phyloP scores from a whole-genome alignment of 495 filamentous ascomycete genomes.

The Chaetomidium leptoderma region DNA sequence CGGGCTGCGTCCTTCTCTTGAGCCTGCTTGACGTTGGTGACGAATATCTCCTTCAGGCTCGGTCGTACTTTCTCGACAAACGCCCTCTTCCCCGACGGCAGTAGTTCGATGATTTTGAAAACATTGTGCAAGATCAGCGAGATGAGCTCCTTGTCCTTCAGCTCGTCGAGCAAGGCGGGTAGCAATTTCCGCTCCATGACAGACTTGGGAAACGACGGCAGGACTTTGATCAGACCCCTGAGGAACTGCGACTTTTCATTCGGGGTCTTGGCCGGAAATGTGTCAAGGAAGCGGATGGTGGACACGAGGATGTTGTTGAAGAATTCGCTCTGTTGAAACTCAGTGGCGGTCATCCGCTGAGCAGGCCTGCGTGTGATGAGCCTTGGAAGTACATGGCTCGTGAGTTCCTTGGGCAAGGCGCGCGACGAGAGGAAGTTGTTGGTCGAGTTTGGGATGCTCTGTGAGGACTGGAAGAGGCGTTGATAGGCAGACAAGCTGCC shows the following conservation, averaged over 20 bases:
- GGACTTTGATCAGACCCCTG: slow-evolving; percentile 76
- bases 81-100: slow-evolving; percentile 69
- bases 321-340: slow-evolving; percentile 90
- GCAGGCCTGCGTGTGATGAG: slow-evolving; percentile 83
- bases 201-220: slow-evolving; percentile 84
- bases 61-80: slow-evolving; percentile 82
- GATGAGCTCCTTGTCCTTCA: slow-evolving; percentile 82
- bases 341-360: slow-evolving; percentile 78
- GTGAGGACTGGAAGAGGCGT: slow-evolving; percentile 68
- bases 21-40: slow-evolving; percentile 47
- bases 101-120: slow-evolving; percentile 74
- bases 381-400: slow-evolving; percentile 67
- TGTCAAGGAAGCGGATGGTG: slow-evolving; percentile 89
- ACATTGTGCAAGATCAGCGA: slow-evolving; percentile 82
- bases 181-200: slow-evolving; percentile 94
- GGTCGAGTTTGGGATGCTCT: slow-evolving; percentile 65
- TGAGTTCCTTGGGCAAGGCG: slow-evolving; percentile 73
- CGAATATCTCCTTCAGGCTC: slow-evolving; percentile 76
- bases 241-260: slow-evolving; percentile 90
- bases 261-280: slow-evolving; percentile 82
- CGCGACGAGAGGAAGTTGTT: slow-evolving; percentile 82
- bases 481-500: slow-evolving; percentile 76
- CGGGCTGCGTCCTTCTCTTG: slow-evolving; percentile 74
- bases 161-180: slow-evolving; percentile 81
- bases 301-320: slow-evolving; percentile 96